Evolutionary conservation across 306 rosid species (phyloP), one percentile per base, ranked within the genome.

Genomic region (Rosa lucieae): DNA sequence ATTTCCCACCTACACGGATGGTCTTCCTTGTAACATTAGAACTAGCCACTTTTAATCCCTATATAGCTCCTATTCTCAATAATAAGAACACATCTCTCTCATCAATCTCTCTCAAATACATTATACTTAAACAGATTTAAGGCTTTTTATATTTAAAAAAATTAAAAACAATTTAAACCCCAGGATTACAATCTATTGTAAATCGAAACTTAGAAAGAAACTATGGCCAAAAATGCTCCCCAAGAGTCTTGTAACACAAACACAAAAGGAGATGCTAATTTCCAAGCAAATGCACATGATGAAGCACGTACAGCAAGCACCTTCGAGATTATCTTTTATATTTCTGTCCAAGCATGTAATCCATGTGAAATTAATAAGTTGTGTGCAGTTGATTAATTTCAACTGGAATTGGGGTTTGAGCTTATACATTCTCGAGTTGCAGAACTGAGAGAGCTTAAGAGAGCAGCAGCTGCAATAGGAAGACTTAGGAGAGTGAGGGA

Each of bases 251-350:
- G 26, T 67, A 68, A 26, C 11, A 42, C 75, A 13, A 68, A 26
- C 11, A 42, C 75, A 17, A 48, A 77, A 70, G 61, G 49, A 73
- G 78, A 44, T 79, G 87, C 78, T 80, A 78, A 14, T 76, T 26
- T 76, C 83, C 72, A 85, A 81, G 85, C 87, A 89, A 10, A 74
- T 8, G 56, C 89, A 86, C 91, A 87, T 86, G 88, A 85, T 82
- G 83, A 83, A 83, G 70, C 86, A 84, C 80, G 10, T 32, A 17
- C 42, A 66, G 44, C 70, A 37, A 10, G 67, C 67, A 63, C 4
- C 43, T 18, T 11, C 10, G n/a, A 29, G 67, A 29, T 63, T 37
- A 32, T 63, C 43, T 63, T 62, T 10, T 26, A 26, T 13, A 63
- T 63, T 63, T 61, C 67, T 23, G 43, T 18, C 69, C n/a, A 63